These are phyloP conservation scores for Aphanomyces cochlioides DNA, from an alignment of 352 stramenopile genomes.

Conservation along the genomic window DNA sequence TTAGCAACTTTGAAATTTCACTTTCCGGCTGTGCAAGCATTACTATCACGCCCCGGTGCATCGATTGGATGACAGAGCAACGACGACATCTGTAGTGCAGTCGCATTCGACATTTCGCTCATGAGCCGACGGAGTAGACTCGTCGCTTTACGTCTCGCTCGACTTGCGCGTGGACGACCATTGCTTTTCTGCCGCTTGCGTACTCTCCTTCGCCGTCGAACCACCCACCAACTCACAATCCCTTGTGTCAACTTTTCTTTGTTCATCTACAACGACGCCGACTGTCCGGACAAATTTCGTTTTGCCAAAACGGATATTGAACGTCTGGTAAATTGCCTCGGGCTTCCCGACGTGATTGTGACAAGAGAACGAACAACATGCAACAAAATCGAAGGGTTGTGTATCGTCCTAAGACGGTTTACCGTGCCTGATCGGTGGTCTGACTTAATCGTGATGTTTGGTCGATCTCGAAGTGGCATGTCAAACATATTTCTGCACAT, in stretches of 20 bases:
- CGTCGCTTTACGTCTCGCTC: too few species aligned
- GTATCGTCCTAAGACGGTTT: conserved; percentile 11
- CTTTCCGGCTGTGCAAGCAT: too few species aligned
- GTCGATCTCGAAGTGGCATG: conserved; percentile 2
- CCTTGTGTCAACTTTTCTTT: not conserved
- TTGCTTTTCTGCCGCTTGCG: not conserved
- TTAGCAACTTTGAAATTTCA: too few species aligned
- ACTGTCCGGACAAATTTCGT: not conserved
- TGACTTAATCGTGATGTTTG: conserved; percentile 15
- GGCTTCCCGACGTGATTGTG: not conserved
- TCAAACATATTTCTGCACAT: conserved; percentile 24
- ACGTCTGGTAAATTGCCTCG: not conserved
- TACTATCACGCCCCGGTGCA: too few species aligned
- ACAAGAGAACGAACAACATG: conserved; percentile 13
- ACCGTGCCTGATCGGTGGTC: conserved; percentile 13
- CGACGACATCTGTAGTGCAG: too few species aligned
- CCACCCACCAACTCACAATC: not conserved
- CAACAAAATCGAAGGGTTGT: not conserved
- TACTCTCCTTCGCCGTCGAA: not conserved
- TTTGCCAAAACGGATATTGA: not conserved
- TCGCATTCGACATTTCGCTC: too few species aligned
- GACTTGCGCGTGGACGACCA: too few species aligned
- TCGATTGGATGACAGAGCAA: too few species aligned
- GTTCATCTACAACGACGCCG: not conserved
- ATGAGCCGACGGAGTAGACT: too few species aligned